phyloP scores from a whole-genome alignment of 176 grass and related monocot species.

The Eleusine indica region DNA sequence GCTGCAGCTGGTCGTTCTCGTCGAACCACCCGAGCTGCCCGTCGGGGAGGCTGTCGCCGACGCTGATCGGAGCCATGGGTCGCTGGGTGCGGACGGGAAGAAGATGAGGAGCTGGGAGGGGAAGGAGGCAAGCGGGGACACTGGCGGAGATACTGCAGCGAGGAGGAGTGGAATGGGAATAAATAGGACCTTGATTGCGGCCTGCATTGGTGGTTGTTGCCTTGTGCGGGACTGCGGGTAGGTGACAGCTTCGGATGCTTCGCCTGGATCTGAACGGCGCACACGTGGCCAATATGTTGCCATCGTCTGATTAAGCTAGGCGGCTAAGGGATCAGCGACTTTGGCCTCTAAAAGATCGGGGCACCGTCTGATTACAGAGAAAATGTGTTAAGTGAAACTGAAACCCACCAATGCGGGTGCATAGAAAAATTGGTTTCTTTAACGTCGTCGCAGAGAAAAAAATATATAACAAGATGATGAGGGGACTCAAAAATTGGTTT shows the following conservation, averaged over 20 bases:
- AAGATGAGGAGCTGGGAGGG: not conserved
- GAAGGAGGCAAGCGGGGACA: not conserved
- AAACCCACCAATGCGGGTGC: too few species aligned
- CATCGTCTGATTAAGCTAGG: not conserved
- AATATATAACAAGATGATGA: too few species aligned
- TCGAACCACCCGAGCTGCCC: conserved; percentile 79
- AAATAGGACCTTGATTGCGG: not conserved
- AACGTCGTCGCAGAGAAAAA: too few species aligned
- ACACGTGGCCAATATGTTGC: not conserved
- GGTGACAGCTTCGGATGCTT: not conserved
- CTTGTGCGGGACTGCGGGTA: not conserved
- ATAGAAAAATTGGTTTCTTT: too few species aligned
- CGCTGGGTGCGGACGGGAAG: not conserved
- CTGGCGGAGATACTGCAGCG: not conserved
- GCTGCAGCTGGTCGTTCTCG: conserved; percentile 67
- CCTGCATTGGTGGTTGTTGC: not conserved
- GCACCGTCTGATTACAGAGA: too few species aligned
- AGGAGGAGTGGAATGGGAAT: not conserved
- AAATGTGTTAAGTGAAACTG: too few species aligned
- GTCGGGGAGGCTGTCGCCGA: conserved; percentile 77
- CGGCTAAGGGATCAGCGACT: too few species aligned
- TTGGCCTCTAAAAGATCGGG: too few species aligned
- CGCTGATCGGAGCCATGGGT: conserved; percentile 74
- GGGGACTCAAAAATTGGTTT: too few species aligned
- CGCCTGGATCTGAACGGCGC: conserved; percentile 31